A percentile compares a stretch with the other conserved stretches of the same genome.
Conservation (phyloP, 2,329 filamentous ascomycete genomes). For the Xylariales sp. region DNA sequence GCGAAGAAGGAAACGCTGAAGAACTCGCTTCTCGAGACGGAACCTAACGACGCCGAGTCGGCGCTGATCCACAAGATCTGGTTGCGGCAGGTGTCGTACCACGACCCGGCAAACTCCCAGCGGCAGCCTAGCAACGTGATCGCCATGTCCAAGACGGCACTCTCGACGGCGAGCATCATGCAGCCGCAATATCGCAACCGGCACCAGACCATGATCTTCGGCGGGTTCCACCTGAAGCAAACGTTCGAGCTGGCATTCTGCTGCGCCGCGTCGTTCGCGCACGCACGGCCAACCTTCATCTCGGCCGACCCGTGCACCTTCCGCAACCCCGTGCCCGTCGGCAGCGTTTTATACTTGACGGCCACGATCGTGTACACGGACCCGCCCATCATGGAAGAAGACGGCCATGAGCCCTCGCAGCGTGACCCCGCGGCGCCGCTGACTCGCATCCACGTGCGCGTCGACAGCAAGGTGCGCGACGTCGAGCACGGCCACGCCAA, state of each 20-base stretch:
- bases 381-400: conserved; percentile 59
- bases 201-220: conserved; percentile 83
- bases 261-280: conserved; percentile 76
- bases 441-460: conserved; percentile 73
- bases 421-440: conserved; percentile 45
- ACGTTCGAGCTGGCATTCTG: conserved; percentile 83
- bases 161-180: conserved; percentile 75
- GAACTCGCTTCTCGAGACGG: conserved; percentile 71
- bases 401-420: conserved; percentile 59
- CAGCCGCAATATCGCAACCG: conserved; percentile 67
- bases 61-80: conserved; percentile 79
- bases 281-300: conserved; percentile 76
- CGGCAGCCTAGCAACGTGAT: conserved; percentile 57
- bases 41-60: conserved; percentile 77
- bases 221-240: conserved; percentile 78
- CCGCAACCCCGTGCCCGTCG: conserved; percentile 79
- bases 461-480: conserved; percentile 77
- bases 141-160: conserved; percentile 70
- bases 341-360: conserved; percentile 78
- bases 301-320: conserved; percentile 80
- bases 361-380: conserved; percentile 79
- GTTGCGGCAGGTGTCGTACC: conserved; percentile 74
- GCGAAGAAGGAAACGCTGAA: conserved; percentile 73
- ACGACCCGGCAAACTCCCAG: conserved; percentile 53
- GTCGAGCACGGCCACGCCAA: conserved; percentile 71